Percentiles rank a stretch among this genome's conserved stretches.
phyloP scores from a whole-genome alignment of 2,329 filamentous ascomycete genomes.

The Fonsecaea monophora region DNA sequence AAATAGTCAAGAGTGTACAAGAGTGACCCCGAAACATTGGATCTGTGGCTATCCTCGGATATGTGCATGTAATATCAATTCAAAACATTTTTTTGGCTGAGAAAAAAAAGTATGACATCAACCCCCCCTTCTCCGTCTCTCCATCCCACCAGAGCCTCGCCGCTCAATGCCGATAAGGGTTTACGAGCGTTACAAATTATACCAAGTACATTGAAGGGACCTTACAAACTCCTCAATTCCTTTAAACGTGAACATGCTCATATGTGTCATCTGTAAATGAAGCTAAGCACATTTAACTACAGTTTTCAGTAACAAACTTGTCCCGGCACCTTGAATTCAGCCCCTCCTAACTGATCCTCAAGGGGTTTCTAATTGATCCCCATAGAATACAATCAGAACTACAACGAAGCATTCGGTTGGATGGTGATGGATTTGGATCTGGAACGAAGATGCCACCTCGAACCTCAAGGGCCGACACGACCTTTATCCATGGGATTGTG shows the following conservation, averaged over 20 bases:
- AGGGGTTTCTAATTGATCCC: no score
- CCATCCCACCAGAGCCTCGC: background rate
- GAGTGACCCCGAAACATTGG: background rate
- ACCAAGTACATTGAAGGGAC: no score
- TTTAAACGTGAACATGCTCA: no score
- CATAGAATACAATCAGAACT: background rate
- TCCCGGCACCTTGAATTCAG: no score
- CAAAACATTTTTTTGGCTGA: background rate
- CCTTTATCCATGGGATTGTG: background rate
- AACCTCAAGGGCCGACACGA: background rate
- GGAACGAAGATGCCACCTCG: background rate
- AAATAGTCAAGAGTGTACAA: background rate
- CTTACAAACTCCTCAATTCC: no score
- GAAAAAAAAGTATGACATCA: background rate
- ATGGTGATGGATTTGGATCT: background rate
- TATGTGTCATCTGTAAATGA: no score
- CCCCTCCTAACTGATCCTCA: no score
- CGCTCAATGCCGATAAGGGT: background rate
- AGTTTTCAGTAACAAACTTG: no score
- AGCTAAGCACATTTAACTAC: no score
- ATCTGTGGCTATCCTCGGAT: background rate
- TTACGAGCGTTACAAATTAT: no score
- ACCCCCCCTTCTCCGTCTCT: no score
- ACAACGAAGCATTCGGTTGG: background rate
- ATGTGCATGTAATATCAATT: background rate